Evolutionary conservation across 2,329 filamentous ascomycete species (phyloP).

Genomic region (Corinectria fuckeliana): DNA sequence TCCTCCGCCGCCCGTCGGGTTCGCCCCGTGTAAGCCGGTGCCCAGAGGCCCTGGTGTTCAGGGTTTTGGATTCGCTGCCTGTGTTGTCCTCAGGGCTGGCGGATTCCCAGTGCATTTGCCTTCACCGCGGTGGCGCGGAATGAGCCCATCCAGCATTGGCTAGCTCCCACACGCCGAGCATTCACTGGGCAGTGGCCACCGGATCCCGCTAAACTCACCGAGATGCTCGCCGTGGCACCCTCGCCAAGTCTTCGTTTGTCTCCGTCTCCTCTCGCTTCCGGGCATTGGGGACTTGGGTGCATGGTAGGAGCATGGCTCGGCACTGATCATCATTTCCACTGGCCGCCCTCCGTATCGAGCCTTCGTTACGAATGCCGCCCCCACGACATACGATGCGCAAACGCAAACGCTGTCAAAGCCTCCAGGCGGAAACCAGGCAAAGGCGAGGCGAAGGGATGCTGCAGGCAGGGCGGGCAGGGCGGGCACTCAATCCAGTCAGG

Average conservation of each 20-base stretch:
- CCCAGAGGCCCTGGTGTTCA: conserved; percentile 19
- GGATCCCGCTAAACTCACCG: conserved; percentile 34
- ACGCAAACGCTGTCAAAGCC: conserved; percentile 7
- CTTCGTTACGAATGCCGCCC: conserved; percentile 16
- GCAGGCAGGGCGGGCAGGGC: conserved; percentile 1
- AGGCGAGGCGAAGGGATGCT: conserved; percentile 7
- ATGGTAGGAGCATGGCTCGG: conserved; percentile 8
- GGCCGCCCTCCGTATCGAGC: too few relatives aligned
- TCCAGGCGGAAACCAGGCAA: conserved; percentile 17
- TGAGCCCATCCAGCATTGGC: conserved; percentile 27
- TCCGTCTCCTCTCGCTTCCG: conserved; percentile 28
- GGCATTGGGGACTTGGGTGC: conserved; percentile 11
- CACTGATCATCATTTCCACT: conserved; percentile 22
- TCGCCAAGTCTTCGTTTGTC: neutral
- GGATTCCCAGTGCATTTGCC: conserved; percentile 21
- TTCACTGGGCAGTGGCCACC: conserved; percentile 21
- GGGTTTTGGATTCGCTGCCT: conserved; percentile 24
- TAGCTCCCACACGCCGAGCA: conserved; percentile 23
- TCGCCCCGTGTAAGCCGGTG: conserved; percentile 15
- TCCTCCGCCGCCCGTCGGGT: conserved; percentile 30
- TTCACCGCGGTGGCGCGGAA: conserved; percentile 33
- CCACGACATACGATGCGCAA: conserved; percentile 30
- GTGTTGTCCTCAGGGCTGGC: neutral
- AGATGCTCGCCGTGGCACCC: conserved; percentile 26
- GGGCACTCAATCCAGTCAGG: conserved; percentile 9